Percentiles rank a stretch among this genome's conserved stretches.
These are phyloP conservation scores for Verticillium dahliae DNA, from an alignment of 2,329 filamentous ascomycete genomes.

Conservation along the genomic window DNA sequence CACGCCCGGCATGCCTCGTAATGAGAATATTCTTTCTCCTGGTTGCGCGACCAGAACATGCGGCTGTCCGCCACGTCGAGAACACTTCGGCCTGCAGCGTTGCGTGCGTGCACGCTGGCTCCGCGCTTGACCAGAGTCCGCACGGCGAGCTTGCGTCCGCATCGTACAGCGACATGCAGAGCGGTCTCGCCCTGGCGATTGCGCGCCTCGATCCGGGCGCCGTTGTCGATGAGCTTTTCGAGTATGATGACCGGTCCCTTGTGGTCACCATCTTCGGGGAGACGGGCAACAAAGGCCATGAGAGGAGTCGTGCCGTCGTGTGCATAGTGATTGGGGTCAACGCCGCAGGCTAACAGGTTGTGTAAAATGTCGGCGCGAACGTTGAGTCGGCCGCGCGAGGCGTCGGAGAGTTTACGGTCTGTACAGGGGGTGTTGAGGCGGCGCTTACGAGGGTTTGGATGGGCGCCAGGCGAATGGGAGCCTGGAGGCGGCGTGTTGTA, in stretches of 20 bases:
- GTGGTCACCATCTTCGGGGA: slow-evolving; percentile 44
- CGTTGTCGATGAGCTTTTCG: slow-evolving; percentile 30
- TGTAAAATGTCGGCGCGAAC: not conserved
- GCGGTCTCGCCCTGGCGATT: slow-evolving; percentile 50
- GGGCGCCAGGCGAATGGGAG: slow-evolving; percentile 10
- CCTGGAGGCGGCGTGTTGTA: slow-evolving; percentile 16
- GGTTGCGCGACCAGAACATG: slow-evolving; percentile 22
- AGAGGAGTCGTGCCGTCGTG: slow-evolving; percentile 44
- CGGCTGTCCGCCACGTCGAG: slow-evolving; percentile 38
- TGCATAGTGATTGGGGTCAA: slow-evolving; percentile 49
- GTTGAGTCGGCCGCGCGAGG: slow-evolving; percentile 21
- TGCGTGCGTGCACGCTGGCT: slow-evolving; percentile 40
- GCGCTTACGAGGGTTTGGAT: slow-evolving; percentile 28
- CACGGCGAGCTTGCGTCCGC: slow-evolving; percentile 45
- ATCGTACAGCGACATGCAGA: slow-evolving; percentile 45
- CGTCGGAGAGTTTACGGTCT: slow-evolving; percentile 24
- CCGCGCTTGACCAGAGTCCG: slow-evolving; percentile 37
- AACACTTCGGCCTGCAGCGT: slow-evolving; percentile 35
- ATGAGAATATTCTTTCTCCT: slow-evolving; percentile 28
- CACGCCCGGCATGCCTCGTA: slow-evolving; percentile 39
- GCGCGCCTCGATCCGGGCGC: slow-evolving; percentile 40
- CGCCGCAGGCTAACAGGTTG: slow-evolving; percentile 26
- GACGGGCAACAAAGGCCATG: slow-evolving; percentile 46
- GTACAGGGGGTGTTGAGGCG: slow-evolving; percentile 16
- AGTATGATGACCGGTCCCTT: slow-evolving; percentile 37